These are phyloP conservation scores for Paramecium sonneborni DNA, from an alignment of 73 alveolate species.

Conservation along the genomic window DNA sequence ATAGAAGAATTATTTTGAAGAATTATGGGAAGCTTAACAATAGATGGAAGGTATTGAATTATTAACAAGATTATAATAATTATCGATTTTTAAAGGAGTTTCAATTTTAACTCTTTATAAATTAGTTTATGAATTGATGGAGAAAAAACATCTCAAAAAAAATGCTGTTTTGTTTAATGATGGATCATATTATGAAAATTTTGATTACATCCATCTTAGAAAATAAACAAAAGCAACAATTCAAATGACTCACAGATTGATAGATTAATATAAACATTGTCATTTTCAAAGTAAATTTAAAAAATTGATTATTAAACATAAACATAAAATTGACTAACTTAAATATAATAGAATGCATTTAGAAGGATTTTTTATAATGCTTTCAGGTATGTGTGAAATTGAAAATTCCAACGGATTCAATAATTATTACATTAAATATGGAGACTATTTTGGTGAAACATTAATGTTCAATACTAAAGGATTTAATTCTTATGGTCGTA, in stretches of 20 bases:
- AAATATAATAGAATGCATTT: neutral
- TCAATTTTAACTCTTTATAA: conserved; percentile 27
- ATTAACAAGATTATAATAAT: conserved; percentile 17
- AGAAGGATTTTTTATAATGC: neutral
- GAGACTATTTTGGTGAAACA: conserved; percentile 59
- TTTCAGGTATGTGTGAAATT: conserved; percentile 13
- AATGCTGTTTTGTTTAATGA: neutral
- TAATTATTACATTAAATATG: conserved; percentile 19
- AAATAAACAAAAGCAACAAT: neutral
- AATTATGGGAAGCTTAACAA: conserved; percentile 5
- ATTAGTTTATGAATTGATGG: conserved; percentile 41
- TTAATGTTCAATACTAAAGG: conserved; percentile 24
- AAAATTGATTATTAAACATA: neutral
- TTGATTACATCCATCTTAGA: conserved; percentile 5
- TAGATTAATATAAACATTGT: neutral
- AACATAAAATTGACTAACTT: neutral
- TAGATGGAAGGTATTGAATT: conserved; percentile 3
- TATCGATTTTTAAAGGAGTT: conserved; percentile 24
- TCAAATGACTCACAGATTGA: too few relatives aligned
- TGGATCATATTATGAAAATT: neutral
- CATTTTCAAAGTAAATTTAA: neutral
- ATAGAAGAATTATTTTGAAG: neutral
- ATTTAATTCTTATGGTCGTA: conserved; percentile 43
- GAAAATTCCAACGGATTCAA: conserved; percentile 1
- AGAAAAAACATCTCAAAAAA: neutral